phyloP scores from a whole-genome alignment of 225 moss, liverwort and hornwort genomes.

The Antitrichia curtipendula region DNA sequence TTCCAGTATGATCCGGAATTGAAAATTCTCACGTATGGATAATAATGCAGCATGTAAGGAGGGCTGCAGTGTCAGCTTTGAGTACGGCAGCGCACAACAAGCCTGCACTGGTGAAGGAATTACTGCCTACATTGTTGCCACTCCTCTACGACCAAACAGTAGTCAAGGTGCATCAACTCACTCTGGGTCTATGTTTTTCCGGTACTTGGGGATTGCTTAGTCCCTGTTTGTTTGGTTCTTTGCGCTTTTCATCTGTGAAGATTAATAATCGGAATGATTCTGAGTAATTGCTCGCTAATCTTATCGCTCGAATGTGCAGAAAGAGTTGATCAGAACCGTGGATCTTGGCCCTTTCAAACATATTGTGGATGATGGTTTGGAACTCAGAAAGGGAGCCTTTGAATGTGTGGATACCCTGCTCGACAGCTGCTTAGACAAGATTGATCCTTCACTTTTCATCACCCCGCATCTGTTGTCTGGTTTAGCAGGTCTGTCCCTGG shows the following conservation, averaged over 20 bases:
- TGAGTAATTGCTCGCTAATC: background rate
- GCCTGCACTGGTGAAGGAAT: conserved; percentile 86
- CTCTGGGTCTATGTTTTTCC: background rate
- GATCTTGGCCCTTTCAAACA: conserved; percentile 99
- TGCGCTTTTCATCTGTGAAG: background rate
- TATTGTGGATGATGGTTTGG: conserved; percentile 95
- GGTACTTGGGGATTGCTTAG: background rate
- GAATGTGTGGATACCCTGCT: conserved; percentile 99
- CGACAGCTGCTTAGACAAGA: conserved; percentile 93
- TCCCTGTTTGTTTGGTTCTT: background rate
- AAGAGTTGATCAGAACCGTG: conserved; percentile 96
- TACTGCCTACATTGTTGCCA: conserved; percentile 77
- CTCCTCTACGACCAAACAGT: conserved; percentile 98
- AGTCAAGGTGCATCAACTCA: conserved; percentile 55
- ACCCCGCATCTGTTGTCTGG: conserved; percentile 87
- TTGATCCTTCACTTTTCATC: conserved; percentile 94
- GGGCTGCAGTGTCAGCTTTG: conserved; percentile 95
- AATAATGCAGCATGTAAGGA: conserved; percentile 83
- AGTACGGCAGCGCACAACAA: conserved; percentile 98
- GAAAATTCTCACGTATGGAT: background rate
- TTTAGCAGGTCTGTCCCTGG: conserved; percentile 62
- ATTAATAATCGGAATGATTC: background rate
- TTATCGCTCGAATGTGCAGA: conserved; percentile 40
- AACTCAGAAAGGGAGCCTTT: conserved; percentile 95
- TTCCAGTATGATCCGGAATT: background rate